Conservation (phyloP, 176 grass and related monocot genomes). For the Metroxylon sagu region DNA sequence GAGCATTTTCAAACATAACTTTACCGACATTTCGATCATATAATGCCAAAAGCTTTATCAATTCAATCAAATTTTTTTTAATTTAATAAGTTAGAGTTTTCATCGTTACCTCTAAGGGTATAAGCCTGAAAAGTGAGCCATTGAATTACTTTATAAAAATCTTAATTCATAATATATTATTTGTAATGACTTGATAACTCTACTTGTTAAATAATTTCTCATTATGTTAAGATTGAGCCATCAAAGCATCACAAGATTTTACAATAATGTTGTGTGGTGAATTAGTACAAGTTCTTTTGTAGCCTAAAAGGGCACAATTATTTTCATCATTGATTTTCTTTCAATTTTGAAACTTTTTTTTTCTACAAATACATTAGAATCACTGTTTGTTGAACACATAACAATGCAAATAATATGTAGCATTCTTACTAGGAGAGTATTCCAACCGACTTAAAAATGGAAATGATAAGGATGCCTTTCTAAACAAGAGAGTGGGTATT, state of each 20-base stretch:
- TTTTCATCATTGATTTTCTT: constrained; percentile 24
- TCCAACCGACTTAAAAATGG: too few species aligned
- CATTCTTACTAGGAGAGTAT: too few species aligned
- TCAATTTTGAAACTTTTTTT: constrained; percentile 3
- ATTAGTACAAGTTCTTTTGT: constrained; percentile 4
- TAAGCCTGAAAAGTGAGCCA: constrained; percentile 4
- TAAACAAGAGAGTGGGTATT: too few species aligned
- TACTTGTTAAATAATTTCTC: not conserved
- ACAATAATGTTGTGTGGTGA: constrained; percentile 15
- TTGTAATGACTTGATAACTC: not conserved
- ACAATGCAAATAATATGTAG: too few species aligned
- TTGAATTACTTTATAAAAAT: not conserved
- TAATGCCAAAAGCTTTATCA: too few species aligned
- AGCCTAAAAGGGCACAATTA: constrained; percentile 7
- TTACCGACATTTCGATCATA: constrained; percentile 19
- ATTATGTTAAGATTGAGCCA: constrained; percentile 5
- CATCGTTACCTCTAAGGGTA: constrained; percentile 18
- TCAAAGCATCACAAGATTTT: constrained; percentile 1
- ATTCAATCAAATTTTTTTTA: constrained; percentile 12
- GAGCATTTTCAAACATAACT: constrained; percentile 1
- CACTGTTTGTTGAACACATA: not conserved
- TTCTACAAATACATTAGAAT: constrained; percentile 9
- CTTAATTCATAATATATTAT: not conserved
- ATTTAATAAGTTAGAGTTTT: not conserved
- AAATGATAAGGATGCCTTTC: too few species aligned